Evolutionary conservation across 2,329 filamentous ascomycete species (phyloP), one percentile per base, ranked within the genome.

Genomic region (Stagonosporopsis cucurbitacearum): DNA sequence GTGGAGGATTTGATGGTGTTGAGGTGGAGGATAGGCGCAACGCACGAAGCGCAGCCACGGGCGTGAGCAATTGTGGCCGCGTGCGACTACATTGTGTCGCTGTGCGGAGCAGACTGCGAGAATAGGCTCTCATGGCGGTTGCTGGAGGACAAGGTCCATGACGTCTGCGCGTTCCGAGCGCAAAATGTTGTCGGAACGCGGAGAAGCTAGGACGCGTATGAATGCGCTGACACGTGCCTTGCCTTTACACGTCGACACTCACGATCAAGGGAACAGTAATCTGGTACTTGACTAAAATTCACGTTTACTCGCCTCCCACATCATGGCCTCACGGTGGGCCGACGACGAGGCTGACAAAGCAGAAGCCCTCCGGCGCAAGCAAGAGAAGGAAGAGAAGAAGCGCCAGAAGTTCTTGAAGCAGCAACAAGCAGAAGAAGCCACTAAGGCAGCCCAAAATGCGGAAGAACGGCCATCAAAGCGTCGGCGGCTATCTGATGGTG

Each of bases 351-450:
- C 92, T 65, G 92, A 97, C 73, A 86, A 86, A 20, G 90, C 86
- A 39, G 82, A 88, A 37, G 88, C 91, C 57, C 87, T 87, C 19
- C 86, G 87, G 69, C 82, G 87, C 51, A 94, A 89, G 76, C 84
- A 82, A 59, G 91, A 95, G 73, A 97, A 94, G 78, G 92, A 96
- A 77, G 89, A 92, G 69, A 96, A 95, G 82, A 92, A 90, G 77
- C 88, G 90, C 45, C 79, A 86, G 46, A 97, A 95, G 76, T 88
- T 87, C 25, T 89, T 93, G 71, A 96, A 92, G 76, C 89, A 90
- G 64, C 87, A 86, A 54, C 85, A 85, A 68, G 81, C 85, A 32
- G 86, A 90, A 61, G 84, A 81, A 49, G 75, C 65, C 35, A 60
- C 63, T 19, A 56, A 53, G 25, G 73, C 77, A 53, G 58, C 58